A percentile compares a stretch with the other conserved stretches of the same genome.
These are phyloP conservation scores for Phyllosticta capitalensis DNA, from an alignment of 2,329 filamentous ascomycete genomes.

Conservation along the genomic window DNA sequence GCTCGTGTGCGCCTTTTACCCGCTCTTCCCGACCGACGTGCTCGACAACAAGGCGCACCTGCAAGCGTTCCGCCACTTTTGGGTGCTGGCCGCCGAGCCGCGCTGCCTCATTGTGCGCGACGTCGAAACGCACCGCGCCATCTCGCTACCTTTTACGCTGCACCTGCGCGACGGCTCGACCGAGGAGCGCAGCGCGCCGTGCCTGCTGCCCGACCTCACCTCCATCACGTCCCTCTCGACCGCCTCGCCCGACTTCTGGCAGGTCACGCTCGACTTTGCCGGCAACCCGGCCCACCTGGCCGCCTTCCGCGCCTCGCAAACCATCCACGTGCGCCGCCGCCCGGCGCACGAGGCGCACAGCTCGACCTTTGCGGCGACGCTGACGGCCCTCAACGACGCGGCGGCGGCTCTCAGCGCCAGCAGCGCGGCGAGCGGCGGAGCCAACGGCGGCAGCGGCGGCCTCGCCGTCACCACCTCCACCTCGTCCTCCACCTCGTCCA, in stretches of 20 bases:
- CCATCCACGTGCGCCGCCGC: slow-evolving; percentile 64
- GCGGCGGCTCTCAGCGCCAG: slow-evolving; percentile 22
- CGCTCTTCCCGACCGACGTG: slow-evolving; percentile 77
- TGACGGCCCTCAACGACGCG: slow-evolving; percentile 61
- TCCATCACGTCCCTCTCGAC: slow-evolving; percentile 55
- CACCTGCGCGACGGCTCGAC: slow-evolving; percentile 40
- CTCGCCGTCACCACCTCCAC: slow-evolving; percentile 15
- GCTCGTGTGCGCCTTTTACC: slow-evolving; percentile 86
- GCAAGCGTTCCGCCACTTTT: slow-evolving; percentile 93
- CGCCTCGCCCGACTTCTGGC: slow-evolving; percentile 64
- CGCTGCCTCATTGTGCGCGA: slow-evolving; percentile 84
- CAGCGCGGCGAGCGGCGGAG: too few relatives aligned
- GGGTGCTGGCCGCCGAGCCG: slow-evolving; percentile 86
- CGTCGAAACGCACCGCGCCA: slow-evolving; percentile 69
- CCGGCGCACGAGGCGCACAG: slow-evolving; percentile 45
- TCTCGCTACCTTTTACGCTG: slow-evolving; percentile 63
- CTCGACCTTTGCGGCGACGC: slow-evolving; percentile 62
- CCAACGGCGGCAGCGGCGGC: slow-evolving; percentile 15
- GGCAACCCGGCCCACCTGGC: slow-evolving; percentile 51
- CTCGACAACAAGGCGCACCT: slow-evolving; percentile 92
- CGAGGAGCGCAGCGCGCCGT: slow-evolving; percentile 41
- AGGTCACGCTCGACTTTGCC: slow-evolving; percentile 65
- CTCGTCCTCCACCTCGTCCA: not conserved
- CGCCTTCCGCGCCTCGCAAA: slow-evolving; percentile 60
- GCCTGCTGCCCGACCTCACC: slow-evolving; percentile 54